Evolutionary conservation across 2,329 filamentous ascomycete species (phyloP).

Genomic region (Berkeleyomyces rouxiae): DNA sequence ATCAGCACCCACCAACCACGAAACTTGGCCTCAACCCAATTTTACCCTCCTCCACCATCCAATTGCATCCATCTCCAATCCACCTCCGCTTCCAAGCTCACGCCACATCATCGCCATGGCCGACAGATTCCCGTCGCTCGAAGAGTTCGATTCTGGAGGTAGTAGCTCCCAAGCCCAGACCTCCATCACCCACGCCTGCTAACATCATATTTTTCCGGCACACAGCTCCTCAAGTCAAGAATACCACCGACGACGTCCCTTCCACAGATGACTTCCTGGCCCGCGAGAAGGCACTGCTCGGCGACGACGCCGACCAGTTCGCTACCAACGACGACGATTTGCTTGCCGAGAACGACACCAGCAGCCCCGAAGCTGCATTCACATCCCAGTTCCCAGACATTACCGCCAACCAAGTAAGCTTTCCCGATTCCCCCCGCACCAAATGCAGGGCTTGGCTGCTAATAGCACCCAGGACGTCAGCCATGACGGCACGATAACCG

Average conservation of each 20-base stretch:
- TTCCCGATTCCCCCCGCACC: neutral
- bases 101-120: slow-evolving; percentile 36
- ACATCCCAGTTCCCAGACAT: slow-evolving; percentile 68
- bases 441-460: neutral
- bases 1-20: neutral
- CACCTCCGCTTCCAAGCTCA: neutral
- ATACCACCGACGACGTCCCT: slow-evolving; percentile 34
- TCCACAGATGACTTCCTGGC: slow-evolving; percentile 73
- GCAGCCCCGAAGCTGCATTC: slow-evolving; percentile 58
- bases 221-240: slow-evolving; percentile 47
- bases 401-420: slow-evolving; percentile 48
- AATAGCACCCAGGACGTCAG: slow-evolving; percentile 43
- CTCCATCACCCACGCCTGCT: neutral
- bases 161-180: slow-evolving; percentile 14
- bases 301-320: slow-evolving; percentile 88
- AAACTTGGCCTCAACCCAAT: neutral
- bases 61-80: neutral
- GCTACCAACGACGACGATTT: slow-evolving; percentile 51
- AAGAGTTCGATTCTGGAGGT: slow-evolving; percentile 58
- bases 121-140: slow-evolving; percentile 61
- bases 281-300: slow-evolving; percentile 76
- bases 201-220: neutral
- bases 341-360: slow-evolving; percentile 47
- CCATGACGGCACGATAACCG: slow-evolving; percentile 66
- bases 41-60: no score